Evolutionary conservation across 331 rosid species (phyloP), one percentile per base, ranked within the genome.

Genomic region (Spiraea crenata): DNA sequence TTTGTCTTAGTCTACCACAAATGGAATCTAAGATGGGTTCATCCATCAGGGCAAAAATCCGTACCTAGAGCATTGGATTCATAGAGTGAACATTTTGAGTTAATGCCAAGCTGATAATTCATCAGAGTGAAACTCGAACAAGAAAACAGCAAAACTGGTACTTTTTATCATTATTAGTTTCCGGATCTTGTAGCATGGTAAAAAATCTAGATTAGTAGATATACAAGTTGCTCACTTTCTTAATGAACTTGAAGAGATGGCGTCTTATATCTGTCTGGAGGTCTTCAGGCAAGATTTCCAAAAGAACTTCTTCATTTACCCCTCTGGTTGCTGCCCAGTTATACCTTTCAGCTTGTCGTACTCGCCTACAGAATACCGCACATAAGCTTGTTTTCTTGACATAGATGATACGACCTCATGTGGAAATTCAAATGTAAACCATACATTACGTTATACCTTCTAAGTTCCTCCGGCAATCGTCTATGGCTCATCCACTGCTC

Each of bases 401-500:
- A 51, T 50, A n/a, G 40, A 40, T 54, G 5, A 56, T 54, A 16
- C 2, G 14, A 7, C 13, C 5, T 16, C 48, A n/a, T 4, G 62
- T 41, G 62, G 39, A 39, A 40, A 16, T 34, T 31, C 6, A 35
- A 60, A 50, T 1, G n/a, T 39, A 45, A 69, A 45, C 59, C 59
- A 62, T 3, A 10, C 45, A 56, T 71, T 41, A 57, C 6, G 62
- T 31, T 19, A 52, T 79, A 92, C 98, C 75, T 86, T 80, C 81
- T 78, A 60, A 90, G 75, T 9, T 78, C 75, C 12, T 82, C 83
- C 8, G 97, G 92, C 66, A 93, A 85, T 60, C 88, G 92, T 34
- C 96, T 91, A 58, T 90, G 96, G 14, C 85, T 84, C 98, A 90
- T 93, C 98, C 98, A 93, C 74, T 78, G 92, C 82, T 93, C 97